Base-by-base conservation (phyloP, 257 asterid genomes). In the Anisodus tanguticus region DNA sequence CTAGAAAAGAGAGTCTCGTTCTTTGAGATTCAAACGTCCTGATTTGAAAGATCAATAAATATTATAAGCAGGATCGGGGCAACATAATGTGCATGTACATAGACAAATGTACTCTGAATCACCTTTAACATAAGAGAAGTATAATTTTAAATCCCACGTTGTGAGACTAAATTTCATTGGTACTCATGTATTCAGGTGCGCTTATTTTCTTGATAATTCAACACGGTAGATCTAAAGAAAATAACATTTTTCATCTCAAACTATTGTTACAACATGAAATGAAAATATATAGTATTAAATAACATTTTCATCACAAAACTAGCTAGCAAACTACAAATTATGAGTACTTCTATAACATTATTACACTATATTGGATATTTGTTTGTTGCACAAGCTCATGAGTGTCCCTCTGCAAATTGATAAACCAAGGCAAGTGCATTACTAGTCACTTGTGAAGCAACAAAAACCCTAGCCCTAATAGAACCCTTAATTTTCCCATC, bases 381-480 rank as follows among this genome's bases (percentile, higher is more conserved):
- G 5, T 41, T 31, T 2, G 45, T 41, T 41, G 5, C 45, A 66
- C 19, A 66, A n/a, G 12, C 35, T 12, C 15, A 69, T 16, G 4
- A 69, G 71, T 86, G 89, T 81, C 89, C 87, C 11, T 90, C 90
- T 68, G 96, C 98, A 86, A 90, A 95, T 60, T 87, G 87, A 54
- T 91, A 91, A 87, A 95, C 88, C 91, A 93, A 90, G 31, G 98
- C 97, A 31, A 95, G 87, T 6, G 93, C 91, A 86, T 84, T 92
- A 86, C 98, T 93, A 15, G 98, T 92, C 1, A 92, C 91, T 60
- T 95, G 94, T 12, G 91, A 89, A 83, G 91, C 92, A 83, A 88
- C 88, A 69, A 89, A 58, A 45, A 94, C 94, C 91, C 87, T 88
- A 49, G 90, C 89, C 83, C 89, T 92, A 54, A 95, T 86, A 12